Conservation (phyloP, 139 green algal species). For the Marvania coccoides region DNA sequence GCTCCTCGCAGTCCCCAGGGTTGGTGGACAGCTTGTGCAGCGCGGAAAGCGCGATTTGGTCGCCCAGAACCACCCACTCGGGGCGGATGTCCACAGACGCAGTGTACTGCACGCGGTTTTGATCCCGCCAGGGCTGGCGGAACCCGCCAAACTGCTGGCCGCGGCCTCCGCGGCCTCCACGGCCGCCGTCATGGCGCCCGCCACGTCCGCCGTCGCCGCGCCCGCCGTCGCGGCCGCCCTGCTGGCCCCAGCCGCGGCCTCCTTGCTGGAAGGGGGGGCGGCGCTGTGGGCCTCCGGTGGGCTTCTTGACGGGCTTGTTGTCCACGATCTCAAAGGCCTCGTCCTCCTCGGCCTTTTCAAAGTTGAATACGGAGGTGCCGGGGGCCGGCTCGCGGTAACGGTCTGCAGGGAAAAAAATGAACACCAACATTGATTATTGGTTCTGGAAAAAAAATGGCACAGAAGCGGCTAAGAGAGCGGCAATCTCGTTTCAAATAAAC, state of each 20-base stretch:
- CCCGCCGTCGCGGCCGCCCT: neutral
- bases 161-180: neutral
- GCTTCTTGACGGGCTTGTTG: slow-evolving; percentile 63
- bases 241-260: slow-evolving; percentile 14
- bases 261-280: neutral
- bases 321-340: slow-evolving; percentile 96
- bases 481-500: no score
- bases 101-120: slow-evolving; percentile 42
- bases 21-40: slow-evolving; percentile 76
- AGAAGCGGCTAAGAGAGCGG: no score
- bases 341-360: slow-evolving; percentile 92
- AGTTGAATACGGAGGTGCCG: slow-evolving; percentile 84
- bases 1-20: slow-evolving; percentile 38
- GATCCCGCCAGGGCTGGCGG: slow-evolving; percentile 12
- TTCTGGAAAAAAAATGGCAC: neutral
- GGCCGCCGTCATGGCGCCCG: no score
- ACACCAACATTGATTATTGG: neutral
- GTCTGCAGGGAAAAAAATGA: slow-evolving; percentile 3
- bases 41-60: slow-evolving; percentile 80
- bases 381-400: slow-evolving; percentile 24
- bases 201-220: neutral
- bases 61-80: slow-evolving; percentile 85
- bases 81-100: slow-evolving; percentile 85
- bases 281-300: neutral
- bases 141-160: neutral